Conservation (phyloP, 1,284 basidiomycete genomes). For the Singerocomus inundabilis region DNA sequence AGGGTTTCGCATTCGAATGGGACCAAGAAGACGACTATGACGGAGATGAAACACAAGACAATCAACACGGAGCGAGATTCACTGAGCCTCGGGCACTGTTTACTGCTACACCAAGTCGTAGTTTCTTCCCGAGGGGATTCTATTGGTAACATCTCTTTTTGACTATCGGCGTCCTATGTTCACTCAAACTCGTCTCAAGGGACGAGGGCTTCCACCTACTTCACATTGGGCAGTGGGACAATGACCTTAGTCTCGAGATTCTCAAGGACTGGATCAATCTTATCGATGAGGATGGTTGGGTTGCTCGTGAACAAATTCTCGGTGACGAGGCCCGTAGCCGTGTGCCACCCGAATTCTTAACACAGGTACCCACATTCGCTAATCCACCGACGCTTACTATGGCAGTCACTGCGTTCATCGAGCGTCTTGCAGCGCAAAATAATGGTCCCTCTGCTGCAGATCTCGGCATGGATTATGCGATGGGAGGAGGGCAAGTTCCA, state of each 20-base stretch:
- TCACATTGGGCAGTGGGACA: constrained; percentile 90
- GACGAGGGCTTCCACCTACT: constrained; percentile 95
- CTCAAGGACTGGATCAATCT: constrained; percentile 86
- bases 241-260: constrained; percentile 87
- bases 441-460: constrained; percentile 53
- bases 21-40: constrained; percentile 73
- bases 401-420: constrained; percentile 86
- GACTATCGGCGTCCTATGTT: constrained; percentile 2
- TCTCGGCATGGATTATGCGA: constrained; percentile 60
- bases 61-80: constrained; percentile 54
- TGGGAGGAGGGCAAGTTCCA: constrained; percentile 47
- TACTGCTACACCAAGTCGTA: constrained; percentile 91
- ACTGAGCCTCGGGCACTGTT: constrained; percentile 77
- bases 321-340: constrained; percentile 94
- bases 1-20: constrained; percentile 83
- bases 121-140: constrained; percentile 95
- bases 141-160: constrained; percentile 65
- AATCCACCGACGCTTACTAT: constrained; percentile 93
- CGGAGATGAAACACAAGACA: constrained; percentile 34
- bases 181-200: constrained; percentile 42
- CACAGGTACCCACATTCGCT: constrained; percentile 89
- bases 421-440: constrained; percentile 55
- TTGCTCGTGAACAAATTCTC: constrained; percentile 91
- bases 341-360: constrained; percentile 86
- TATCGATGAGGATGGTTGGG: constrained; percentile 93